Evolutionary conservation across 306 rosid species (phyloP), one percentile per base, ranked within the genome.

Genomic region (Coriaria nepalensis): DNA sequence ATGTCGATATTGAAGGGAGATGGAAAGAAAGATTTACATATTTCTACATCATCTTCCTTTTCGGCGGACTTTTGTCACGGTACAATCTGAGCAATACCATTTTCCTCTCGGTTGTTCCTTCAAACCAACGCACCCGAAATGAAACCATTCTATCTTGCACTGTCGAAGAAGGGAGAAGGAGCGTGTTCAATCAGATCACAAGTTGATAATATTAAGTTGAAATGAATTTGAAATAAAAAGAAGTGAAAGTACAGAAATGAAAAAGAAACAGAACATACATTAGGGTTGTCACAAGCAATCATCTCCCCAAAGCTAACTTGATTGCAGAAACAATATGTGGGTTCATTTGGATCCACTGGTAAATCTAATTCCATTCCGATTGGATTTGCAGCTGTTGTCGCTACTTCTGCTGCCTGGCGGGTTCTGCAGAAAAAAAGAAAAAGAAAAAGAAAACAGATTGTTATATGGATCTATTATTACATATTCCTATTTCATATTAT

Each of bases 91-190:
- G 37, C 83, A 77, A 37, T 34, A 68, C 79, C 83, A 77, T 57
- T 77, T 77, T 29, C 83, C 83, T 66, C 59, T 77, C 2, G 79
- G 83, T 57, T 77, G 70, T 41, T 72, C 83, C 56, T 66, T 77
- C 59, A 77, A 51, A 39, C 83, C 83, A 47, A 77, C 83, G 6
- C 79, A 77, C 40, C 79, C 79, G 11, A 77, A 77, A 59, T 77
- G 83, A 61, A 77, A 77, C 83, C 83, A 77, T 49, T 77, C 79
- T 2, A 69, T 66, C 66, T 66, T 77, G 73, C 79, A 77, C 83
- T 72, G 79, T 62, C 40, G 35, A 54, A 15, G 43, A 40, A 14
- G n/a, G 9, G 12, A 40, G 12, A 40, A 6, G 37, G 11, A 6
- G 29, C 3, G 29, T 20, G 29, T 20, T 3, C 1, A 8, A 46